Evolutionary conservation across 352 stramenopile genomes (phyloP).

Genomic region (Lagenidium sp.): DNA sequence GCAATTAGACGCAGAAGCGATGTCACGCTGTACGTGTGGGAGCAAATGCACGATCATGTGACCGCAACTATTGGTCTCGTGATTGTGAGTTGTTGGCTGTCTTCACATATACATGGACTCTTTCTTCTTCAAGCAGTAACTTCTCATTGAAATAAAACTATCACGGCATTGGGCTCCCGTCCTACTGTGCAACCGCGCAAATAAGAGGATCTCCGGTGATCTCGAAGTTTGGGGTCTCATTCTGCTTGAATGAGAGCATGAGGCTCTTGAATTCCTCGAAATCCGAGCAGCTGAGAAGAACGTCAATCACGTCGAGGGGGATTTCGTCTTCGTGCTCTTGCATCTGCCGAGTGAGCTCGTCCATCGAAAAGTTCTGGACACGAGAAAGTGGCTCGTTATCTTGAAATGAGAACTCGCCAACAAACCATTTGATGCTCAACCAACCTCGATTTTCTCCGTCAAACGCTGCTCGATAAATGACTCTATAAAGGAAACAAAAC

Average conservation of each 20-base stretch:
- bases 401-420: too few relatives aligned
- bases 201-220: conserved; percentile 63
- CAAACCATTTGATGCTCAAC: too few relatives aligned
- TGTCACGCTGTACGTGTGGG: conserved; percentile 55
- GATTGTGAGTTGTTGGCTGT: too few relatives aligned
- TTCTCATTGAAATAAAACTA: too few relatives aligned
- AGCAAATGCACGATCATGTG: conserved; percentile 56
- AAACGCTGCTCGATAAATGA: conserved; percentile 59
- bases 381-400: too few relatives aligned
- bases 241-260: conserved; percentile 84
- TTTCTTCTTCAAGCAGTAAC: too few relatives aligned
- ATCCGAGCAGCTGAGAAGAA: conserved; percentile 70
- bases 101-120: too few relatives aligned
- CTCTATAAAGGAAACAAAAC: conserved; percentile 20
- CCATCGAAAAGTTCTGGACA: conserved; percentile 79
- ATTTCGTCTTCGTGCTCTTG: conserved; percentile 84
- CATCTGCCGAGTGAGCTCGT: conserved; percentile 68
- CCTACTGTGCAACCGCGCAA: conserved; percentile 17
- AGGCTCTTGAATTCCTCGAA: conserved; percentile 87
- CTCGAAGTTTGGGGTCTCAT: conserved; percentile 68
- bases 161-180: not conserved
- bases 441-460: conserved; percentile 54
- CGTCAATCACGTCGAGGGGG: conserved; percentile 65
- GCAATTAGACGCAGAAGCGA: conserved; percentile 43
- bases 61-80: too few relatives aligned